These are phyloP conservation scores for Sugiyamaella sp. DNA, from an alignment of 1,139 yeast genomes.

Conservation along the genomic window DNA sequence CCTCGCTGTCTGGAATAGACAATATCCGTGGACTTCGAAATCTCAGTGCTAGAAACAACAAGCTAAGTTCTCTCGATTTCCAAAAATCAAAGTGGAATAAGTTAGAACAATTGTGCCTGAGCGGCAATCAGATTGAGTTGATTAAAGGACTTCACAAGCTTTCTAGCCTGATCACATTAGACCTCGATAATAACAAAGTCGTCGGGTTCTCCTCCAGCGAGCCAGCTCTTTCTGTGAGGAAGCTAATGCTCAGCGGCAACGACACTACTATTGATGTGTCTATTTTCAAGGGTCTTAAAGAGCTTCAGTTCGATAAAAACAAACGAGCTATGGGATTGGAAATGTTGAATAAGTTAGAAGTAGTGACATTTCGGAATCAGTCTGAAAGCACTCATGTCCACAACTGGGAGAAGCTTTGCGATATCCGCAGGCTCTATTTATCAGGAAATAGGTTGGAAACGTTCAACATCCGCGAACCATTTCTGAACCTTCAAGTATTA, in stretches of 20 bases:
- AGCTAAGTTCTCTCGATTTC: conserved; percentile 33
- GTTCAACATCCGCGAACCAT: conserved; percentile 35
- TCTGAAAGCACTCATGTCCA: not conserved
- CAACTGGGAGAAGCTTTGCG: conserved; percentile 23
- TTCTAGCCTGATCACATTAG: conserved; percentile 32
- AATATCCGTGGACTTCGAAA: conserved; percentile 38
- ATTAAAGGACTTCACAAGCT: conserved; percentile 34
- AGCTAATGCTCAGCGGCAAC: conserved; percentile 26
- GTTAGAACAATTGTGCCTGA: conserved; percentile 35
- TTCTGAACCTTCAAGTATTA: conserved; percentile 39
- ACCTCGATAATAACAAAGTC: conserved; percentile 35
- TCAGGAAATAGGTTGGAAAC: conserved; percentile 33
- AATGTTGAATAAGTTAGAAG: conserved; percentile 23
- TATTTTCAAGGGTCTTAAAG: conserved; percentile 24
- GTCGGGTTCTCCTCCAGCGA: conserved; percentile 14
- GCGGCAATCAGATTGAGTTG: conserved; percentile 34
- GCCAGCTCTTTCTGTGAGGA: conserved; percentile 21
- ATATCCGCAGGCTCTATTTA: conserved; percentile 35
- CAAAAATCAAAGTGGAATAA: conserved; percentile 31
- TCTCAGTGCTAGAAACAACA: conserved; percentile 36
- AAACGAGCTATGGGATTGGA: conserved; percentile 23
- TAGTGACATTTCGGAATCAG: conserved; percentile 15
- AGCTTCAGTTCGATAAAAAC: conserved; percentile 28
- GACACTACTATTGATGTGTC: conserved; percentile 26
- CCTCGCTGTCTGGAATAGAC: conserved; percentile 37